phyloP scores from a whole-genome alignment of 2,329 filamentous ascomycete species.

The Penicillium sp. region DNA sequence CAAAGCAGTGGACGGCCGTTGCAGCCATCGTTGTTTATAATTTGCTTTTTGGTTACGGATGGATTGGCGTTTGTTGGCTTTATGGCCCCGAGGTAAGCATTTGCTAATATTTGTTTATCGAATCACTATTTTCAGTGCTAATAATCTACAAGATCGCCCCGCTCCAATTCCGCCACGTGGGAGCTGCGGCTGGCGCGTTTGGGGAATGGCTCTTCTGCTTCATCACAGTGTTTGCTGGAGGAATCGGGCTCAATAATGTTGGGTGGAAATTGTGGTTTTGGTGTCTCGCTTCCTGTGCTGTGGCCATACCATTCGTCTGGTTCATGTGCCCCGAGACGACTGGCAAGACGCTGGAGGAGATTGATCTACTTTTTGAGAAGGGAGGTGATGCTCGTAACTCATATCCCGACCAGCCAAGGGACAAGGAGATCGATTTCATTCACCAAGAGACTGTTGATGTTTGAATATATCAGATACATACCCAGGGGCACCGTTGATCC shows the following conservation, averaged over 20 bases:
- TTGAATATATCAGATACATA: not conserved
- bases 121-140: not conserved
- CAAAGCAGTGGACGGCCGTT: constrained; percentile 1
- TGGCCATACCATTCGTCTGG: not conserved
- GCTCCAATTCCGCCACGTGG: constrained; percentile 41
- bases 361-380: not conserved
- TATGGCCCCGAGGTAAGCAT: constrained; percentile 37
- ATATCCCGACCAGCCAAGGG: not conserved
- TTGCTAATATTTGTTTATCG: not conserved
- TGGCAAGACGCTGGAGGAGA: constrained; percentile 1
- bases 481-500: too few species aligned
- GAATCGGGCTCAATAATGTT: constrained; percentile 37
- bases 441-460: not conserved
- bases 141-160: constrained; percentile 35
- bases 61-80: constrained; percentile 13
- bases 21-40: not conserved
- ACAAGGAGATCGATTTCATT: not conserved
- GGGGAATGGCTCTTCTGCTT: constrained; percentile 45
- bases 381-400: not conserved
- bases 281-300: constrained; percentile 24
- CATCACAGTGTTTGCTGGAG: constrained; percentile 41
- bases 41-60: constrained; percentile 1
- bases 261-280: constrained; percentile 46
- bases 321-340: constrained; percentile 3
- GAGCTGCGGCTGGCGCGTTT: constrained; percentile 38